Evolutionary conservation across 306 rosid genomes (phyloP).

Genomic region (Astragalus glycyphyllos): DNA sequence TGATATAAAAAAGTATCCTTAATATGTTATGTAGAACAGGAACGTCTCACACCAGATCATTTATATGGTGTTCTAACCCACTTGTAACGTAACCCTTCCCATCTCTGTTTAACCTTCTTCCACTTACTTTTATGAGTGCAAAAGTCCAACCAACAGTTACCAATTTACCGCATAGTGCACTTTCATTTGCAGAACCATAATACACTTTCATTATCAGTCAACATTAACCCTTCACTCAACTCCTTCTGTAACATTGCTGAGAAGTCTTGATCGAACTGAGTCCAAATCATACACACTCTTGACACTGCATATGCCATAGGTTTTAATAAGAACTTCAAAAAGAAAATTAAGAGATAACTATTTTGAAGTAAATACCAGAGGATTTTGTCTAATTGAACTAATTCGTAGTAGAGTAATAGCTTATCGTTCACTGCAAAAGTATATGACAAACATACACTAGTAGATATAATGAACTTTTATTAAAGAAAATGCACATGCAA

Average conservation of each 20-base stretch:
- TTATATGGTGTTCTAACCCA: neutral
- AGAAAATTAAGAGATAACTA: slow-evolving; percentile 10
- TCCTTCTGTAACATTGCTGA: slow-evolving; percentile 4
- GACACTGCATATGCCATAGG: slow-evolving; percentile 50
- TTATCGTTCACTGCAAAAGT: too few relatives aligned
- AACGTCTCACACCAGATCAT: neutral
- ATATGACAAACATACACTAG: too few relatives aligned
- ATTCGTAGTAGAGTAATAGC: too few relatives aligned
- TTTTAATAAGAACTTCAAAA: slow-evolving; percentile 3
- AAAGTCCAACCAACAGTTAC: neutral
- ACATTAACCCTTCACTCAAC: slow-evolving; percentile 12
- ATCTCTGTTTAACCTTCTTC: neutral
- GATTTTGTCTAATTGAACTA: neutral
- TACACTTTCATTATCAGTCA: neutral
- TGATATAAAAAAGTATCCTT: neutral
- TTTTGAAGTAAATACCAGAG: neutral
- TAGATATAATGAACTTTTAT: too few relatives aligned
- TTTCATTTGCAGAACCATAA: neutral
- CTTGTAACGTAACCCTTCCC: neutral
- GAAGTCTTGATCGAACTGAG: slow-evolving; percentile 52
- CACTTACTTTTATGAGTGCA: neutral
- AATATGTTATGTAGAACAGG: neutral
- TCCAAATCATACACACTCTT: slow-evolving; percentile 50
- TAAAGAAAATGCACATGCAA: too few relatives aligned
- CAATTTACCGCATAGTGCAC: slow-evolving; percentile 9